Conservation (phyloP, 257 asterid species). For the Ilex asprella region DNA sequence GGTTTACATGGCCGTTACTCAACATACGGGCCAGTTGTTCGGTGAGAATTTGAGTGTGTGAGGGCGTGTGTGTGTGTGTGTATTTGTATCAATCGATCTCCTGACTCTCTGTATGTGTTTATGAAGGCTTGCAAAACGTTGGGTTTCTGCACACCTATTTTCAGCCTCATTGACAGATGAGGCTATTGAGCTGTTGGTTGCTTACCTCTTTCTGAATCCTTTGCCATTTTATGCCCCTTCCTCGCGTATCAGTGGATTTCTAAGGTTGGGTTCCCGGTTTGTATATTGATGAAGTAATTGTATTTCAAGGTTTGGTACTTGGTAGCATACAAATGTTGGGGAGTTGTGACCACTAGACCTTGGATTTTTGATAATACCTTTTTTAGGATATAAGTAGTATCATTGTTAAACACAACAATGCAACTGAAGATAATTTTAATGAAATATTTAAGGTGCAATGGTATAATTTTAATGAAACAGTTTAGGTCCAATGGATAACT, state of each 20-base stretch:
- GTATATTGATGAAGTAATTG: not conserved
- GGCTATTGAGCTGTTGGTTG: slow-evolving; percentile 88
- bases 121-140: slow-evolving; percentile 90
- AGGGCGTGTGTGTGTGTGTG: slow-evolving; percentile 4
- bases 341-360: no score
- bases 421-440: no score
- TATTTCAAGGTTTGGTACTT: no score
- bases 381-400: no score
- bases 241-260: slow-evolving; percentile 83
- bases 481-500: no score
- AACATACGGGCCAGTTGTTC: slow-evolving; percentile 67
- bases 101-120: slow-evolving; percentile 2
- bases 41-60: slow-evolving; percentile 39
- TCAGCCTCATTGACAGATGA: slow-evolving; percentile 71
- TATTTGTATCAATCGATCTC: not conserved
- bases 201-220: slow-evolving; percentile 76
- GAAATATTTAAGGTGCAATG: no score
- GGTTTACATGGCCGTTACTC: slow-evolving; percentile 90
- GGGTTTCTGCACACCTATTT: slow-evolving; percentile 92
- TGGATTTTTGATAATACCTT: no score
- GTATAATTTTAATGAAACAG: no score
- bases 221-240: slow-evolving; percentile 70
- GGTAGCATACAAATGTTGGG: no score
- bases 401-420: no score
- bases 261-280: slow-evolving; percentile 40